Base-by-base conservation (phyloP, 2,329 filamentous ascomycete genomes). In the Pestalotiopsis sp. region DNA sequence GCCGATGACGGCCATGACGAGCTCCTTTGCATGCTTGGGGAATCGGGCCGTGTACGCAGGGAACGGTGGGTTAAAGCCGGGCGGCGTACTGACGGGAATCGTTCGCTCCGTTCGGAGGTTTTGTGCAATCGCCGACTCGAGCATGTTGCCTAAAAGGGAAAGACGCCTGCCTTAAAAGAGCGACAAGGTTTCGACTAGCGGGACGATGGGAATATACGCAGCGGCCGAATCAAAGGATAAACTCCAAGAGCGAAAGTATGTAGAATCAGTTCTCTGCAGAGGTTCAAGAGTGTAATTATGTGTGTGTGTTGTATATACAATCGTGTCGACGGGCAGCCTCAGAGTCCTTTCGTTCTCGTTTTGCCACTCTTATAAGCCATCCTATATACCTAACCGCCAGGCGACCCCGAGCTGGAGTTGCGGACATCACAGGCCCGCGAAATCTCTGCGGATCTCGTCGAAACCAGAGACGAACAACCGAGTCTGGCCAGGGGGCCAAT, bases 1-100 rank as follows among this genome's bases (percentile, higher is more conserved):
- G 13, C 65, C 65, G 11, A 67, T n/a, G 12, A 67, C 12, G 65
- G 64, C 65, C 64, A 67, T 63, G 14, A 69, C 64, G n/a, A 69
- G 52, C 2, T 45, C 65, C 27, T 55, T 64, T 49, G 25, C 39
- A 23, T 23, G 14, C 17, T 63, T 59, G 11, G 65, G 65, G 25
- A 64, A 69, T 58, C 68, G 64, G 25, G 64, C 67, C 23, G 38
- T 66, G 58, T 69, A 67, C 4, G 45, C 36, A 3, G 65, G 68
- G 45, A 64, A 67, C 11, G 64, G 57, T 17, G 64, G 58, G 11
- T 17, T 9, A 25, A 66, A 27, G 14, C 17, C 20, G 1, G 57
- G 11, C 6, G 64, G 65, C 17, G 14, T 45, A 2, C 38, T 57
- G 17, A 49, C 60, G 17, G 68, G 65, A 13, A 62, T 11, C 13